Percentiles rank a stretch among this genome's conserved stretches.
Evolutionary conservation across 108 stramenopile genomes (phyloP).

Genomic region (Fistulifera solaris): DNA sequence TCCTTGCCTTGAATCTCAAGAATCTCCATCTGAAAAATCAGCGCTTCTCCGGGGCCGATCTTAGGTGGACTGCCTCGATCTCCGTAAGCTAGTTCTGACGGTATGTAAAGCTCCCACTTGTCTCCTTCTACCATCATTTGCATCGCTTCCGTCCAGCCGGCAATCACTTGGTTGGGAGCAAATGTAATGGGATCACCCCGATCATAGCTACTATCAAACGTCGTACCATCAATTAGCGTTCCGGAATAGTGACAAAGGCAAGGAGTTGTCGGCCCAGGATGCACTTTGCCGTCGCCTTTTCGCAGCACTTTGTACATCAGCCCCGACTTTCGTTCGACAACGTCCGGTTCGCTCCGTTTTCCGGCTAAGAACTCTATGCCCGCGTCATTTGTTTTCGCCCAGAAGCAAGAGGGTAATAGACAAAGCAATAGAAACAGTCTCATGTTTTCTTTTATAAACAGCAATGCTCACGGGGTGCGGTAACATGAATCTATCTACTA

Average conservation of each 20-base stretch:
- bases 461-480: no score
- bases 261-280: conserved; percentile 57
- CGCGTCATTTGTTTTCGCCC: conserved; percentile 54
- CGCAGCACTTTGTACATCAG: conserved; percentile 80
- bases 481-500: no score
- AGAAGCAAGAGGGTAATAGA: conserved; percentile 1
- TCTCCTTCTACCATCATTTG: conserved; percentile 89
- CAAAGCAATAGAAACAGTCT: background rate
- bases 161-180: conserved; percentile 89
- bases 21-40: conserved; percentile 89
- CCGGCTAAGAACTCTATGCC: conserved; percentile 63
- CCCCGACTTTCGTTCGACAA: conserved; percentile 63
- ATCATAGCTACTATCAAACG: conserved; percentile 80
- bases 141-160: conserved; percentile 71
- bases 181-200: conserved; percentile 75
- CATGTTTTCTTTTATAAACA: no score
- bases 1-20: conserved; percentile 55
- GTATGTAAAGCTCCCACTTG: conserved; percentile 94
- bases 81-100: conserved; percentile 85
- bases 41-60: conserved; percentile 67
- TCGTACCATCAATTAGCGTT: conserved; percentile 77
- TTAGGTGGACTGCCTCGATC: conserved; percentile 62
- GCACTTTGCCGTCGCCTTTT: conserved; percentile 46
- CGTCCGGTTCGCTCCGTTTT: conserved; percentile 64
- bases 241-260: conserved; percentile 90